A percentile compares a stretch with the other conserved stretches of the same genome.
These are phyloP conservation scores for Westerdykella sp. DNA, from an alignment of 2,329 filamentous ascomycete species.

Conservation along the genomic window DNA sequence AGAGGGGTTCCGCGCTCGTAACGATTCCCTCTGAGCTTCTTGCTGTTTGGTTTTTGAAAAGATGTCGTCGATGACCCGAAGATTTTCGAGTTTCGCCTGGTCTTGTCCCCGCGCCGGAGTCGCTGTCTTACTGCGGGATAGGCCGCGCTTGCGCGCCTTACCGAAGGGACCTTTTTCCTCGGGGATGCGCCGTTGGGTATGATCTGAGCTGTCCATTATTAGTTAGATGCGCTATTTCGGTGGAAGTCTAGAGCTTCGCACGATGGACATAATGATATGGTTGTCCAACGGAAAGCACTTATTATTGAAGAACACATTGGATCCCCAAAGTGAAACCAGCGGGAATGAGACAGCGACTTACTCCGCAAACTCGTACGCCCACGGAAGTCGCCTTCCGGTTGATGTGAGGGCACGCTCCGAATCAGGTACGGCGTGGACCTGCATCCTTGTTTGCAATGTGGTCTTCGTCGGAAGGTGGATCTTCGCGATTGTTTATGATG, in stretches of 20 bases:
- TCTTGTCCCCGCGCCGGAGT: slow-evolving; percentile 56
- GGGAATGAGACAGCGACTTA: slow-evolving; percentile 33
- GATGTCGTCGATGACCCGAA: slow-evolving; percentile 43
- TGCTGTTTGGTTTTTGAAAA: slow-evolving; percentile 35
- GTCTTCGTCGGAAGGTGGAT: slow-evolving; percentile 1
- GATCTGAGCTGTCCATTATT: slow-evolving; percentile 28
- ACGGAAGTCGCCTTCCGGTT: slow-evolving; percentile 55
- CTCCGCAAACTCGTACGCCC: slow-evolving; percentile 58
- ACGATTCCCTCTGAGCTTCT: slow-evolving; percentile 20
- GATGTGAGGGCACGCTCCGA: slow-evolving; percentile 56
- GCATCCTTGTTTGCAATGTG: slow-evolving; percentile 42
- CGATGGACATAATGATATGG: no score
- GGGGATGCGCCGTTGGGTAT: slow-evolving; percentile 48
- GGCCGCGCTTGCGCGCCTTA: slow-evolving; percentile 42
- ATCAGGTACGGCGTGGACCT: slow-evolving; percentile 60
- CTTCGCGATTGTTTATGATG: slow-evolving; percentile 4
- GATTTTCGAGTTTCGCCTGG: slow-evolving; percentile 40
- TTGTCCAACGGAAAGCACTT: no score
- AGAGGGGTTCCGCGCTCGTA: slow-evolving; percentile 15
- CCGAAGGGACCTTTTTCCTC: slow-evolving; percentile 60
- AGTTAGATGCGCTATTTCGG: slow-evolving; percentile 5
- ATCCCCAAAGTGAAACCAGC: not conserved
- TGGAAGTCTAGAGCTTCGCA: no score
- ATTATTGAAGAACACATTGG: not conserved
- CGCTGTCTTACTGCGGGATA: slow-evolving; percentile 50